Percentiles rank a stretch among this genome's conserved stretches.
phyloP scores from a whole-genome alignment of 2,329 filamentous ascomycete genomes.

The Monosporascus sp. region DNA sequence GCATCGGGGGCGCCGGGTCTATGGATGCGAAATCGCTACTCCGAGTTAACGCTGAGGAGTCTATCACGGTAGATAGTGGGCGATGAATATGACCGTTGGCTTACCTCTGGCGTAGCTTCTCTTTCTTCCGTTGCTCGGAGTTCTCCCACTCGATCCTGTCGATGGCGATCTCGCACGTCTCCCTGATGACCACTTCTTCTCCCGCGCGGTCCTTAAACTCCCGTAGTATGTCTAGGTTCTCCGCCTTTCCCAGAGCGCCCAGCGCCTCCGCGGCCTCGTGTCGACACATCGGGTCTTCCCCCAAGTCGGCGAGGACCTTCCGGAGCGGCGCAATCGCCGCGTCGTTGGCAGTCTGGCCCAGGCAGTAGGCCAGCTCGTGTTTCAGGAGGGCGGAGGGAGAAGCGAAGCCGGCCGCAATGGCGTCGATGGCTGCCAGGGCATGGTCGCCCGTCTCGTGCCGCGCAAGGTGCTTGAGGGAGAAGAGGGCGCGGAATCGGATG shows the following conservation, averaged over 20 bases:
- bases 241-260: constrained; percentile 73
- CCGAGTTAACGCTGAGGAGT: constrained; percentile 20
- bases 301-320: constrained; percentile 65
- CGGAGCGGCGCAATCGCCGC: constrained; percentile 70
- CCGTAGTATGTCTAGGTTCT: constrained; percentile 69
- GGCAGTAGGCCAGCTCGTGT: constrained; percentile 94
- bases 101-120: constrained; percentile 79
- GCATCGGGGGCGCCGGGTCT: constrained; percentile 86
- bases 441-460: constrained; percentile 60
- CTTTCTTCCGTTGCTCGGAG: constrained; percentile 62
- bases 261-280: constrained; percentile 96
- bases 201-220: constrained; percentile 67
- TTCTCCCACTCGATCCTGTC: constrained; percentile 93
- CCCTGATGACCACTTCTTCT: constrained; percentile 76
- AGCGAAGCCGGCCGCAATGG: constrained; percentile 80
- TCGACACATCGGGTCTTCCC: constrained; percentile 92
- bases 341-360: constrained; percentile 81
- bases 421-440: constrained; percentile 55
- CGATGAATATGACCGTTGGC: constrained; percentile 15
- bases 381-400: constrained; percentile 88
- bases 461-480: constrained; percentile 93
- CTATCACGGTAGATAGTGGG: not conserved
- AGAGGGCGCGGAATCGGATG: constrained; percentile 89
- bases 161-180: constrained; percentile 96
- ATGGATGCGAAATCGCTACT: constrained; percentile 88